phyloP scores from a whole-genome alignment of 352 stramenopile genomes.

The Hyaloperonospora arabidopsidis region DNA sequence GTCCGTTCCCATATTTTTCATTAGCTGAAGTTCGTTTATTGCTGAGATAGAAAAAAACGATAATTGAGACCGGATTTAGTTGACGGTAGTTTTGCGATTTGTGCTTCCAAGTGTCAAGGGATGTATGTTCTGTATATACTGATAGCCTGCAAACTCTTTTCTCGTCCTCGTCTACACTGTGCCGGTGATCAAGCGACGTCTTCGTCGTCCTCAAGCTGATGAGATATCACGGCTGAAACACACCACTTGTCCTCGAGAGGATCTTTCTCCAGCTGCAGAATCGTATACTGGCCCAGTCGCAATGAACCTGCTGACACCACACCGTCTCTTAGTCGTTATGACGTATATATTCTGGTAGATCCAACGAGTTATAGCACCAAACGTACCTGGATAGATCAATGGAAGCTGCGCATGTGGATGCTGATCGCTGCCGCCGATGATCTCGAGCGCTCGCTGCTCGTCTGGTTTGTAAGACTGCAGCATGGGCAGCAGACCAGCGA shows the following conservation, averaged over 20 bases:
- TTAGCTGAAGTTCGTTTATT: too few species aligned
- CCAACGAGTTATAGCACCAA: conserved; percentile 1
- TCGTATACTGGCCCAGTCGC: conserved; percentile 59
- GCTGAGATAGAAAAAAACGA: too few species aligned
- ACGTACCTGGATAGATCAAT: conserved; percentile 56
- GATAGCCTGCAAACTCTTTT: too few species aligned
- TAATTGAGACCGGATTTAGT: too few species aligned
- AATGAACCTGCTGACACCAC: conserved; percentile 39
- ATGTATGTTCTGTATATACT: too few species aligned
- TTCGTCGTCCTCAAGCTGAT: conserved; percentile 32
- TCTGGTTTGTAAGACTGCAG: conserved; percentile 23
- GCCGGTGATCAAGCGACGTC: not conserved
- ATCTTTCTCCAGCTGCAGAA: conserved; percentile 59
- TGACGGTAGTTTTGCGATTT: too few species aligned
- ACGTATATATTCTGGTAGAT: not conserved
- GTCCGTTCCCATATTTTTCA: too few species aligned
- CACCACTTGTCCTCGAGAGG: conserved; percentile 41
- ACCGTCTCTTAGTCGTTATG: not conserved
- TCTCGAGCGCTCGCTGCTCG: conserved; percentile 33
- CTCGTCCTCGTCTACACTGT: too few species aligned
- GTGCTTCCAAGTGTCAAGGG: too few species aligned
- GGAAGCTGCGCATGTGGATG: conserved; percentile 33
- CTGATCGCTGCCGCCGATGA: conserved; percentile 51
- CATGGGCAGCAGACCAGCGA: conserved; percentile 31
- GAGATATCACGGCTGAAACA: conserved; percentile 37